phyloP scores from a whole-genome alignment of 257 asterid genomes.

The Coffea eugenioides region DNA sequence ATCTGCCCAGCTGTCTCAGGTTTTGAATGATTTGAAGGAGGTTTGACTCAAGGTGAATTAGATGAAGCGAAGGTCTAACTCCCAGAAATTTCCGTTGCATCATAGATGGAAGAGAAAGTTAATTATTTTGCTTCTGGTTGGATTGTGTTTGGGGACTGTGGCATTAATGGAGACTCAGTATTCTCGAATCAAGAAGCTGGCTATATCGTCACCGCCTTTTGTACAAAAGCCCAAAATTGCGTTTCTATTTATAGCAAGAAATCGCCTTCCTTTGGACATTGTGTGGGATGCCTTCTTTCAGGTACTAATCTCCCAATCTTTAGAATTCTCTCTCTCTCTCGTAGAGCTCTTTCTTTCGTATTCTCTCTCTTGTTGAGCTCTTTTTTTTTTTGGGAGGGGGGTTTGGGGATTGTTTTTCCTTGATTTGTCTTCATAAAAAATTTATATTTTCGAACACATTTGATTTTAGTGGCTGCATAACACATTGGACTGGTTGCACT shows the following conservation, averaged over 20 bases:
- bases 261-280: constrained; percentile 77
- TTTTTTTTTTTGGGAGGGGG: no score
- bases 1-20: background rate
- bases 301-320: constrained; percentile 33
- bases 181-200: constrained; percentile 49
- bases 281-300: constrained; percentile 85
- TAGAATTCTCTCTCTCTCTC: background rate
- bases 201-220: constrained; percentile 42
- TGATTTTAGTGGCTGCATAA: background rate
- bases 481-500: background rate
- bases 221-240: constrained; percentile 69
- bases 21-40: background rate
- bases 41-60: background rate
- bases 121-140: constrained; percentile 43
- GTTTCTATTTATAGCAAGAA: constrained; percentile 80
- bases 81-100: constrained; percentile 41
- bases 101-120: constrained; percentile 71
- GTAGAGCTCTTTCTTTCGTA: background rate
- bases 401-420: background rate
- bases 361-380: no score
- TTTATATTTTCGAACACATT: background rate
- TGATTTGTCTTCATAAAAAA: background rate
- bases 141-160: constrained; percentile 53
- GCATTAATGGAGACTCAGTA: constrained; percentile 64
- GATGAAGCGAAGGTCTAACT: constrained; percentile 39